Percentiles rank a stretch among this genome's conserved stretches.
Conservation (phyloP, 306 rosid species). For the Calophaca sinica region DNA sequence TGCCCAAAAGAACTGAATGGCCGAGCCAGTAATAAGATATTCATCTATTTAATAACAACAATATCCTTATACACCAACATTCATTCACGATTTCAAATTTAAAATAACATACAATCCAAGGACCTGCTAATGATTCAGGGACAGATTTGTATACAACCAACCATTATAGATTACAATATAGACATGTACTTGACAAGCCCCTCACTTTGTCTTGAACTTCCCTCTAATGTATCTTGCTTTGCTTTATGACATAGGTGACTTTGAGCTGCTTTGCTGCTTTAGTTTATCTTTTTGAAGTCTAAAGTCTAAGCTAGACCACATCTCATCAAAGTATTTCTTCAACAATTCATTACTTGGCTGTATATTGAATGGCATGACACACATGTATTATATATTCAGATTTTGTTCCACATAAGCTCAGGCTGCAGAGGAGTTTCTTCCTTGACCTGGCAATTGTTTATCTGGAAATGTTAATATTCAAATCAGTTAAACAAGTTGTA, state of each 20-base stretch:
- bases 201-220: conserved; percentile 60
- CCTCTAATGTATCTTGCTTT: conserved; percentile 50
- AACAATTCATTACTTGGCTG: conserved; percentile 43
- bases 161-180: no score
- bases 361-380: conserved; percentile 32
- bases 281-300: conserved; percentile 49
- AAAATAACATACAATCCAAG: no score
- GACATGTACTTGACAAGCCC: conserved; percentile 96
- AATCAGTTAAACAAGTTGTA: conserved; percentile 32
- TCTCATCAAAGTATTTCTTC: conserved; percentile 56
- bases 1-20: no score
- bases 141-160: no score
- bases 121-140: no score
- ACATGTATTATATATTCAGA: conserved; percentile 20
- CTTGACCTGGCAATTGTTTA: neutral
- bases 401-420: conserved; percentile 37
- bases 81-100: no score
- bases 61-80: no score
- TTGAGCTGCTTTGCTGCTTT: conserved; percentile 54
- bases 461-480: conserved; percentile 29
- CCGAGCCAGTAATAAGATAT: no score
- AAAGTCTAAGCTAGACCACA: conserved; percentile 55
- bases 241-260: conserved; percentile 4
- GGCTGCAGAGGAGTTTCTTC: conserved; percentile 7
- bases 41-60: no score